Percentiles rank a stretch among this genome's conserved stretches.
Conservation (phyloP, 2,329 filamentous ascomycete species). For the Phaeosphaeriaceae sp. region DNA sequence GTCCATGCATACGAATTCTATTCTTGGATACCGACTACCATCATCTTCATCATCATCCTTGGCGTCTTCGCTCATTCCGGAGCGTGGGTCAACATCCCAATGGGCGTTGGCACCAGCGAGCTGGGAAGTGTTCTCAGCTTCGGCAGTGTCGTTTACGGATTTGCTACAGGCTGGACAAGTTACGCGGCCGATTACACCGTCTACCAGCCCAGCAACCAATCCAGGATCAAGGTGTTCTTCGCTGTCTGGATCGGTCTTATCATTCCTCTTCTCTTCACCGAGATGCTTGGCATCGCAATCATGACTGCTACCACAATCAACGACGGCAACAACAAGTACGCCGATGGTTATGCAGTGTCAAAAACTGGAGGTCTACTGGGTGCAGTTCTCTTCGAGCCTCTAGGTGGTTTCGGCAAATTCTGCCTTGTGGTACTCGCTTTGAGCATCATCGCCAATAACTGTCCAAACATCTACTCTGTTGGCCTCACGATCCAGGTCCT, state of each 20-base stretch:
- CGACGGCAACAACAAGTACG: slow-evolving; percentile 61
- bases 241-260: slow-evolving; percentile 74
- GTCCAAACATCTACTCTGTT: slow-evolving; percentile 72
- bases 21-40: slow-evolving; percentile 75
- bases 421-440: slow-evolving; percentile 72
- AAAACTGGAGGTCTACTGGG: slow-evolving; percentile 72
- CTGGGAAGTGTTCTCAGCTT: slow-evolving; percentile 70
- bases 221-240: slow-evolving; percentile 68
- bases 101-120: slow-evolving; percentile 65
- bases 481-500: slow-evolving; percentile 72
- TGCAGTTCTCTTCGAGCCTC: slow-evolving; percentile 67
- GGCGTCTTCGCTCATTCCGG: slow-evolving; percentile 73
- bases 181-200: slow-evolving; percentile 82
- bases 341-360: slow-evolving; percentile 61
- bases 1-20: slow-evolving; percentile 80
- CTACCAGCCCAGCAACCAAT: slow-evolving; percentile 72
- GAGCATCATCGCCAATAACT: slow-evolving; percentile 74
- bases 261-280: slow-evolving; percentile 74
- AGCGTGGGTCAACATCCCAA: slow-evolving; percentile 68
- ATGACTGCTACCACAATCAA: slow-evolving; percentile 68
- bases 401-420: slow-evolving; percentile 75
- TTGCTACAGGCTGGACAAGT: slow-evolving; percentile 75
- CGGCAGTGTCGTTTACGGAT: slow-evolving; percentile 70
- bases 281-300: slow-evolving; percentile 75
- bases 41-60: slow-evolving; percentile 75